Conservation (phyloP, 176 grass and related monocot genomes). For the Musa troglodytarum region DNA sequence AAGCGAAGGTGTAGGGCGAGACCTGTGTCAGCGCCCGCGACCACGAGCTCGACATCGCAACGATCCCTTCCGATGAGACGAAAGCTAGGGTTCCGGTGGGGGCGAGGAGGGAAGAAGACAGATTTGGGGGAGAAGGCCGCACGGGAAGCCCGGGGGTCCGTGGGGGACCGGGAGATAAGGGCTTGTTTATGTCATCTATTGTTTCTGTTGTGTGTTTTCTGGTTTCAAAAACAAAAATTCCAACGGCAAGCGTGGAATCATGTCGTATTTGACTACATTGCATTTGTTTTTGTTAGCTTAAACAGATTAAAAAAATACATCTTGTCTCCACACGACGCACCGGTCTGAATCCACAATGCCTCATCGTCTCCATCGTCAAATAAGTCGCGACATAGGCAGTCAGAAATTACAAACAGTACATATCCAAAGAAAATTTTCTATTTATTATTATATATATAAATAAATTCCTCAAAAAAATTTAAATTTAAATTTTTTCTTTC, state of each 20-base stretch:
- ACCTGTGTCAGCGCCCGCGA: slow-evolving; percentile 68
- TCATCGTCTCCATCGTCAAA: too few species aligned
- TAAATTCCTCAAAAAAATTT: too few species aligned
- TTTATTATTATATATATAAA: too few species aligned
- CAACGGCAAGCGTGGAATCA: background rate
- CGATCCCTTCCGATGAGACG: background rate
- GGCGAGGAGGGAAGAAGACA: background rate
- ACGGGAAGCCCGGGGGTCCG: background rate
- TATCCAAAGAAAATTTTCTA: too few species aligned
- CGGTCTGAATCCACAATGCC: too few species aligned
- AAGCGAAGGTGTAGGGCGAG: slow-evolving; percentile 94
- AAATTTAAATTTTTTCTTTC: too few species aligned
- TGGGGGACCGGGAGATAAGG: background rate
- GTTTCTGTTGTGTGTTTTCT: background rate
- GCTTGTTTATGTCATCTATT: background rate
- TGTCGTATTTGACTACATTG: too few species aligned
- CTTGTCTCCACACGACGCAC: too few species aligned
- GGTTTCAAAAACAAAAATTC: background rate
- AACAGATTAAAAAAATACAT: too few species aligned
- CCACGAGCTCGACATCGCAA: slow-evolving; percentile 55
- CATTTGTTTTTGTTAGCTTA: too few species aligned
- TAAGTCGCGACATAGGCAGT: too few species aligned
- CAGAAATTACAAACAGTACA: too few species aligned
- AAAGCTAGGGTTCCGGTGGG: background rate
- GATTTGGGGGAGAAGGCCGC: background rate